Base-by-base conservation (phyloP, 257 asterid genomes). In the Salvia rosmarinus region DNA sequence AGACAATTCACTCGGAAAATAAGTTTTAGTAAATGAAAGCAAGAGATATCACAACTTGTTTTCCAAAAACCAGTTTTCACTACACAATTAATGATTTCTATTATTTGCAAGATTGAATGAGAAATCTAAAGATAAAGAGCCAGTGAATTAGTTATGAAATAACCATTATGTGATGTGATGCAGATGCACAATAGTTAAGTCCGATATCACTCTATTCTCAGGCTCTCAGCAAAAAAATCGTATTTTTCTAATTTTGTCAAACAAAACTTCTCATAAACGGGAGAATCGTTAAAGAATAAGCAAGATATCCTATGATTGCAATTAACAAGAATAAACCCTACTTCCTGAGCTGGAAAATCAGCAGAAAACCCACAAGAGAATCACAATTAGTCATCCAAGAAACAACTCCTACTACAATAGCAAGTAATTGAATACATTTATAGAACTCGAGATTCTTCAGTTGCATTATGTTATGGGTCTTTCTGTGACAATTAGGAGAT, bases 291-390 rank as follows among this genome's bases (percentile, higher is more conserved):
- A 17, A 44, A 43, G 9, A 70, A 19, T 37, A 58, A 46, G 4
- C 9, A 52, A 23, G 40, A 30, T 3, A 25, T 25, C 30, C 30
- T 25, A 25, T 25, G 4, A 59, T 39, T 55, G 60, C 54, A 67
- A 46, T 32, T 2, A 76, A 42, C 35, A 62, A 54, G 30, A 63
- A 62, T 21, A 25, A n/a, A 19, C 28, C 14, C 51, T 20, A 70
- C 30, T 25, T 25, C 3, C 1, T 25, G 30, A 25, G 3, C 3
- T 25, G 30, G 2, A 28, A 35, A 67, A 67, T 49, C 44, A 46
- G 43, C 57, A 23, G 35, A 66, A 57, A 32, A 0, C 37, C 64
- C 57, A 25, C 30, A 3, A 25, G 30, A 25, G 30, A 25, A 25
- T 25, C 30, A 25, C 30, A 25, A 25, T n/a, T 25, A 25, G 30